Conservation (phyloP, 1,139 yeast species). For the Hemisphaericaspora subhashii region DNA sequence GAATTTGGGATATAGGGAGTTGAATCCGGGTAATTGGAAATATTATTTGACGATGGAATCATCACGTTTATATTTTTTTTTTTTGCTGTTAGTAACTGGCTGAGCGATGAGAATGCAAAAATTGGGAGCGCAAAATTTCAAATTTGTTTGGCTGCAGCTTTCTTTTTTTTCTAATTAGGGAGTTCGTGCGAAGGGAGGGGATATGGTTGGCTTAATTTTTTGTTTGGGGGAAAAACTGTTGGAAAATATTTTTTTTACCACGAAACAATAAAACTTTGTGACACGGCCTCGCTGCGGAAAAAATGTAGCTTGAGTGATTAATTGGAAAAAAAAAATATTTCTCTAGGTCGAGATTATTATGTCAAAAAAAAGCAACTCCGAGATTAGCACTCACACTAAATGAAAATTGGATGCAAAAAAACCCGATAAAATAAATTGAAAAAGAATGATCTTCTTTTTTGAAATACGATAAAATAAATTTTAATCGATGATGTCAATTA, state of each 20-base stretch:
- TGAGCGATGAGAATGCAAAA: background rate
- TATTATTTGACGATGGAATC: background rate
- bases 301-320: background rate
- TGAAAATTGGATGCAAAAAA: background rate
- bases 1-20: conserved; percentile 1
- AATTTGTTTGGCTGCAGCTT: too few relatives aligned
- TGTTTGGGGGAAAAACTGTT: too few relatives aligned
- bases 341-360: background rate
- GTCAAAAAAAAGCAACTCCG: background rate
- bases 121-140: background rate
- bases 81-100: background rate
- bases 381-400: background rate
- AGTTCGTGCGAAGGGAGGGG: too few relatives aligned
- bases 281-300: too few relatives aligned
- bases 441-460: conserved; percentile 1
- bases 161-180: too few relatives aligned
- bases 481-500: too few relatives aligned
- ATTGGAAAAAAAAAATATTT: background rate
- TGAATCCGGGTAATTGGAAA: background rate
- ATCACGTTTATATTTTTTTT: too few relatives aligned
- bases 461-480: background rate
- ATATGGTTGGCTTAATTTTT: too few relatives aligned
- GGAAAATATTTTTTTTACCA: background rate
- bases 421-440: conserved; percentile 1
- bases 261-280: too few relatives aligned